phyloP scores from a whole-genome alignment of 768 basidiomycete genomes.

The Nevesoporus exiguus region DNA sequence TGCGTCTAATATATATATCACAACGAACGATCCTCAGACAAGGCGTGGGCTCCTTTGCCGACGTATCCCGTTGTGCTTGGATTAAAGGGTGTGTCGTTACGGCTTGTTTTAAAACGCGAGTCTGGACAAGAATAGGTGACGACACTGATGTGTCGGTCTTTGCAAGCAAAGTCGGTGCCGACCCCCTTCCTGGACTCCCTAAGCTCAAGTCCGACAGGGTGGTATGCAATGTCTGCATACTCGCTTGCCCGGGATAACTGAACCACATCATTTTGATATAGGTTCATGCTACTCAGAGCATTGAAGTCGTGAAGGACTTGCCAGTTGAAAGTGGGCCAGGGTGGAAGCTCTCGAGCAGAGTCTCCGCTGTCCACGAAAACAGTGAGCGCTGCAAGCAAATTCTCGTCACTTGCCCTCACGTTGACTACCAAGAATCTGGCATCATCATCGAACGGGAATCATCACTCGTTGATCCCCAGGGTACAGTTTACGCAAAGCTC shows the following conservation, averaged over 20 bases:
- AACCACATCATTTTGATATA: conserved; percentile 22
- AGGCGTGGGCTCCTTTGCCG: conserved; percentile 71
- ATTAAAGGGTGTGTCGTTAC: conserved; percentile 52
- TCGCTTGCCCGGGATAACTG: neutral
- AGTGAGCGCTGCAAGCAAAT: conserved; percentile 45
- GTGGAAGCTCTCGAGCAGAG: conserved; percentile 67
- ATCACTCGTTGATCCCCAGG: conserved; percentile 58
- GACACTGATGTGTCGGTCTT: conserved; percentile 71
- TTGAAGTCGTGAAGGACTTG: conserved; percentile 76
- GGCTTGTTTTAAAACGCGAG: neutral
- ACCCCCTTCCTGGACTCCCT: conserved; percentile 62
- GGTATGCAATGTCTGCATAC: conserved; percentile 38
- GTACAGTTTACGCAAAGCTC: conserved; percentile 57
- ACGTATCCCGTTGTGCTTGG: conserved; percentile 81
- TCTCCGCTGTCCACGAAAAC: conserved; percentile 76
- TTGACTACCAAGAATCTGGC: conserved; percentile 54
- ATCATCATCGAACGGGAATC: conserved; percentile 68
- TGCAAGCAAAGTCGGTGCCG: conserved; percentile 39
- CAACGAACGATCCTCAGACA: conserved; percentile 39
- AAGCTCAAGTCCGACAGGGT: conserved; percentile 64
- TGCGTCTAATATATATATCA: neutral
- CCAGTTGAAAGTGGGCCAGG: conserved; percentile 73
- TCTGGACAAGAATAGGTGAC: conserved; percentile 35
- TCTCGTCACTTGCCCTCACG: neutral
- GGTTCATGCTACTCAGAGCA: conserved; percentile 79